A percentile compares a stretch with the other conserved stretches of the same genome.
Conservation (phyloP, 148 eudicot species). For the Fagopyrum tataricum region DNA sequence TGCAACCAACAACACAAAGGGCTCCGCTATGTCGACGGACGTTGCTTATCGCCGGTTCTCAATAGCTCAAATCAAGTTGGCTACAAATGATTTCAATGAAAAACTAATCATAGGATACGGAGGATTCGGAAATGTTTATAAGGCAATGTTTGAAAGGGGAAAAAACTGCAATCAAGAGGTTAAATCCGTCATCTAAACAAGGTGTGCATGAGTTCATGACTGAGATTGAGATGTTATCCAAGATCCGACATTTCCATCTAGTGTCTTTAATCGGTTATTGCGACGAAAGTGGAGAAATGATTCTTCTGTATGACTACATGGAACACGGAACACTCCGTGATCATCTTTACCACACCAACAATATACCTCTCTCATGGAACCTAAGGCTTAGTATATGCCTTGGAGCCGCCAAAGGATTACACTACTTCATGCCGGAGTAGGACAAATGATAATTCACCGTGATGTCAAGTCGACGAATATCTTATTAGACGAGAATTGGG, state of each 20-base stretch:
- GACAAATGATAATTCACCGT: slow-evolving; percentile 69
- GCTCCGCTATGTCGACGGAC: background rate
- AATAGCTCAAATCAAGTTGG: slow-evolving; percentile 43
- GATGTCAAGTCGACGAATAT: slow-evolving; percentile 89
- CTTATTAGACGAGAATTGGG: slow-evolving; percentile 68
- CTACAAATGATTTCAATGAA: slow-evolving; percentile 75
- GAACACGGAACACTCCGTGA: slow-evolving; percentile 88
- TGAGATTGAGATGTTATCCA: slow-evolving; percentile 79
- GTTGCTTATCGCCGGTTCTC: background rate
- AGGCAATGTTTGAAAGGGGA: slow-evolving; percentile 56
- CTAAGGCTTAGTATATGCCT: slow-evolving; percentile 68
- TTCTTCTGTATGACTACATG: slow-evolving; percentile 77
- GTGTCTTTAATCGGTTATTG: slow-evolving; percentile 88
- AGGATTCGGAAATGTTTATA: slow-evolving; percentile 82
- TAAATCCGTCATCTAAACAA: slow-evolving; percentile 10
- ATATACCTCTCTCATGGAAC: slow-evolving; percentile 59
- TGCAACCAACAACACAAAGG: background rate
- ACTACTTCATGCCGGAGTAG: slow-evolving; percentile 55
- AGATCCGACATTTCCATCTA: slow-evolving; percentile 80
- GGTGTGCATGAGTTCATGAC: slow-evolving; percentile 94
- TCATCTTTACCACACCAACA: slow-evolving; percentile 71
- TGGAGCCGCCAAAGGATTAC: slow-evolving; percentile 74
- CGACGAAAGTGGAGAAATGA: slow-evolving; percentile 49
- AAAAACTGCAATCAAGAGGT: slow-evolving; percentile 78
- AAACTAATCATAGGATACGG: slow-evolving; percentile 78